phyloP scores from a whole-genome alignment of 139 green algal genomes.

The Closterium sp. region DNA sequence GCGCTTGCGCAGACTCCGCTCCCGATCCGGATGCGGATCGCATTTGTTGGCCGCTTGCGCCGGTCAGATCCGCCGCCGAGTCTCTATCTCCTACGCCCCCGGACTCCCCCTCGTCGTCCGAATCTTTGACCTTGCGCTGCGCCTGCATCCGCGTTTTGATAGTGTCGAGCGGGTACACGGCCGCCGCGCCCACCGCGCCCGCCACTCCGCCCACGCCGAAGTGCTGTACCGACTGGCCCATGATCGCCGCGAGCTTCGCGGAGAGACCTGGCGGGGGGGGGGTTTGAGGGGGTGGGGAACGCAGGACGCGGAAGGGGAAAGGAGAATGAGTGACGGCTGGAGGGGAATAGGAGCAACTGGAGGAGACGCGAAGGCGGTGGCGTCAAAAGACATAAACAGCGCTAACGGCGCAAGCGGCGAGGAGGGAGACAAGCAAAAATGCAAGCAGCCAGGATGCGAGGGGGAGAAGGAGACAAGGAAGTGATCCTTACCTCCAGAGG shows the following conservation, averaged over 20 bases:
- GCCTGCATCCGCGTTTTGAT: conserved; percentile 54
- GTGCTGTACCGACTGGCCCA: not conserved
- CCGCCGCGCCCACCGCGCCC: conserved; percentile 29
- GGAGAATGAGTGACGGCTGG: not conserved
- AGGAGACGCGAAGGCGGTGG: too few species aligned
- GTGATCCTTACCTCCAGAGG: not conserved
- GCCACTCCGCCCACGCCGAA: conserved; percentile 21
- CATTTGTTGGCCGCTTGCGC: not conserved
- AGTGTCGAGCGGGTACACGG: conserved; percentile 48
- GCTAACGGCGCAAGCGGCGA: too few species aligned
- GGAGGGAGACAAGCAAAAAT: too few species aligned
- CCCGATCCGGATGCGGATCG: conserved; percentile 1
- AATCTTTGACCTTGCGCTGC: conserved; percentile 7
- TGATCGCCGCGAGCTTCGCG: not conserved
- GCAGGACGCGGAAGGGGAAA: not conserved
- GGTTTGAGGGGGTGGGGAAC: too few species aligned
- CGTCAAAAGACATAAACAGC: too few species aligned
- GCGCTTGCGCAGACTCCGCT: not conserved
- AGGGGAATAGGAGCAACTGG: not conserved
- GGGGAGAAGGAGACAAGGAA: too few species aligned
- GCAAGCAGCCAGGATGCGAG: too few species aligned
- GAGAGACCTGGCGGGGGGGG: not conserved
- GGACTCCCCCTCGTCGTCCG: too few species aligned
- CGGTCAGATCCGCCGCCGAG: too few species aligned
- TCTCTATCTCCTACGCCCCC: too few species aligned